Percentiles rank a stretch among this genome's conserved stretches.
These are phyloP conservation scores for Dillenia turbinata DNA, from an alignment of 164 flowering plant genomes.

Conservation along the genomic window DNA sequence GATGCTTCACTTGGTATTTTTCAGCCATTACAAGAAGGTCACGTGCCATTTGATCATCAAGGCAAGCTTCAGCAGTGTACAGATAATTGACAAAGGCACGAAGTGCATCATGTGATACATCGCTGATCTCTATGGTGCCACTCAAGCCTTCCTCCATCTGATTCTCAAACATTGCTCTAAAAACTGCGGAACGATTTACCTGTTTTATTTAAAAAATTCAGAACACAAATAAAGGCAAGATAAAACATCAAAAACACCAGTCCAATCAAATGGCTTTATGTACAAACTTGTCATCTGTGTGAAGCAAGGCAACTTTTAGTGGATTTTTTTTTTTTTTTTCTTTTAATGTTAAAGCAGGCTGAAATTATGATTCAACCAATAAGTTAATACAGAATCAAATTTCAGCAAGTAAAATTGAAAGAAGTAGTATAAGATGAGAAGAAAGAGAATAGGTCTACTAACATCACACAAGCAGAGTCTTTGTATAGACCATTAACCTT, in stretches of 20 bases:
- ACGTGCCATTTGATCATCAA: conserved; percentile 69
- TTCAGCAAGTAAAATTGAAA: no score
- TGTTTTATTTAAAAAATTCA: conserved; percentile 13
- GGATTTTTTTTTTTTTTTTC: no score
- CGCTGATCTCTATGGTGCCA: conserved; percentile 72
- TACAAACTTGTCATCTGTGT: no score
- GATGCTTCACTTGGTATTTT: conserved; percentile 83
- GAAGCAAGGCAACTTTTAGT: no score
- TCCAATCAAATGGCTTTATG: no score
- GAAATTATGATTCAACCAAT: no score
- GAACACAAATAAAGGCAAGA: not conserved
- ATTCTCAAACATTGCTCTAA: conserved; percentile 86
- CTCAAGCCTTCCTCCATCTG: conserved; percentile 88
- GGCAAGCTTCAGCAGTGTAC: conserved; percentile 80
- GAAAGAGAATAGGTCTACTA: no score
- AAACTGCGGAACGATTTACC: conserved; percentile 84
- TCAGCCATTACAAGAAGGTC: conserved; percentile 78
- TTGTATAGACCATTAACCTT: no score
- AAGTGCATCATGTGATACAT: conserved; percentile 68
- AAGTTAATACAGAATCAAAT: no score
- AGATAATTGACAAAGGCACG: conserved; percentile 64
- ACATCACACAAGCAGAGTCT: no score
- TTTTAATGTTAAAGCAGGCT: no score
- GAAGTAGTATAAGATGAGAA: no score
- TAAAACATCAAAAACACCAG: not conserved